phyloP scores from a whole-genome alignment of 495 filamentous ascomycete genomes.

The Hypoxylon trugodes region DNA sequence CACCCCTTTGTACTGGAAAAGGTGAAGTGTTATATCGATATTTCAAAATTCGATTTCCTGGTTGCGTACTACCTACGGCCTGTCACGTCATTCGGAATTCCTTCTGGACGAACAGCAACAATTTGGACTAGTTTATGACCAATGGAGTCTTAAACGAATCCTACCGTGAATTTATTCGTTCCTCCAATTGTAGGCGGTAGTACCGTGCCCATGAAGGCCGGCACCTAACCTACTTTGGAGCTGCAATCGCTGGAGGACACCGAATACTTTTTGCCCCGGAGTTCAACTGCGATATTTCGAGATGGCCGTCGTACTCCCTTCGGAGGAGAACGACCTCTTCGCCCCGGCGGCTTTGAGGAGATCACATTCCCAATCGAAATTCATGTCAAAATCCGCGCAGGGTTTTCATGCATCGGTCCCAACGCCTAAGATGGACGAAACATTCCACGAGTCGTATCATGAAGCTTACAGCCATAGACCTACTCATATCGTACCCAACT shows the following conservation, averaged over 20 bases:
- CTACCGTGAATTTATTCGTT: not conserved
- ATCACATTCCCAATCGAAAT: conserved; percentile 59
- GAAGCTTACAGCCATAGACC: conserved; percentile 40
- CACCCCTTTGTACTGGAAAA: conserved; percentile 5
- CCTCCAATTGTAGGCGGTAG: conserved; percentile 14
- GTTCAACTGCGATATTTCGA: conserved; percentile 11
- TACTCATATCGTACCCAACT: conserved; percentile 45
- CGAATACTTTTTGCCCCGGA: conserved; percentile 12
- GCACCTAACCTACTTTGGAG: conserved; percentile 10
- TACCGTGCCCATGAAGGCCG: conserved; percentile 33
- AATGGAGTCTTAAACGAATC: conserved; percentile 1
- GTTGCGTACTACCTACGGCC: conserved; percentile 8
- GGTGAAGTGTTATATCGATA: conserved; percentile 12
- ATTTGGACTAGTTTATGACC: not conserved
- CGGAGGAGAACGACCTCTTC: conserved; percentile 57
- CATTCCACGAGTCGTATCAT: conserved; percentile 43
- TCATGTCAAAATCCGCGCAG: conserved; percentile 43
- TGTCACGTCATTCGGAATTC: conserved; percentile 29
- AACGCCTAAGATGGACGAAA: conserved; percentile 51
- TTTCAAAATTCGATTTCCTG: conserved; percentile 14
- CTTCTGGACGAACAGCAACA: conserved; percentile 3
- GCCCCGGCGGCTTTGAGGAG: conserved; percentile 53
- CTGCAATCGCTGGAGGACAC: conserved; percentile 33
- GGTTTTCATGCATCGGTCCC: conserved; percentile 54
- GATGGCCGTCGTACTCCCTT: conserved; percentile 58